phyloP scores from a whole-genome alignment of 352 stramenopile genomes.

The Globisporangium apiculatum region DNA sequence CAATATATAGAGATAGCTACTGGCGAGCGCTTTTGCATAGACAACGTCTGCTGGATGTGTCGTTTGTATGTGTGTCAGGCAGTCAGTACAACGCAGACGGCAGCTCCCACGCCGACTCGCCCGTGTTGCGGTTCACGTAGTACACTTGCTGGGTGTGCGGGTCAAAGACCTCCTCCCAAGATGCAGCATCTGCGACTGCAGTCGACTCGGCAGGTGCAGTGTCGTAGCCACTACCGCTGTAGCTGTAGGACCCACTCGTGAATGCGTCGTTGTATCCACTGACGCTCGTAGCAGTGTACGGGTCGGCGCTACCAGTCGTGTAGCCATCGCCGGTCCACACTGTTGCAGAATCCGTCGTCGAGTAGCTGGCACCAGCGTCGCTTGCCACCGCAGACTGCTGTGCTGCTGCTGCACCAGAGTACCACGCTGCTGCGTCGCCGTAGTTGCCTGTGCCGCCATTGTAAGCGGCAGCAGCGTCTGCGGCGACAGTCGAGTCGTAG shows the following conservation, averaged over 20 bases:
- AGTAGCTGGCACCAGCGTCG: not conserved
- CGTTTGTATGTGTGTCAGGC: too few species aligned
- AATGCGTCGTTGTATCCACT: not conserved
- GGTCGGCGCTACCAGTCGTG: too few species aligned
- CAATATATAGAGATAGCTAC: conserved; percentile 16
- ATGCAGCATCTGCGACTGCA: not conserved
- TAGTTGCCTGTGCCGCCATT: too few species aligned
- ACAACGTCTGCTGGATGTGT: too few species aligned
- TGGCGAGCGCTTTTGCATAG: too few species aligned
- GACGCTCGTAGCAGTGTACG: not conserved
- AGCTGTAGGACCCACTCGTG: too few species aligned
- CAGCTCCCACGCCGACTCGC: conserved; percentile 46
- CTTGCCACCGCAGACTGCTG: not conserved
- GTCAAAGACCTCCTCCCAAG: conserved; percentile 69
- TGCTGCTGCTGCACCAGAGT: not conserved
- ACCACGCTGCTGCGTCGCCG: too few species aligned
- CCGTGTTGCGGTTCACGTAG: conserved; percentile 60
- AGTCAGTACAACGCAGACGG: conserved; percentile 4
- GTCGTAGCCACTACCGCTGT: not conserved
- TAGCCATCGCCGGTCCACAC: not conserved
- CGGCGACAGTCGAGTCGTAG: not conserved
- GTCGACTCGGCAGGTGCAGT: not conserved
- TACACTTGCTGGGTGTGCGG: conserved; percentile 37
- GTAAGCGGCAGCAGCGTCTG: too few species aligned
- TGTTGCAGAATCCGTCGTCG: not conserved